Percentiles rank a stretch among this genome's conserved stretches.
phyloP scores from a whole-genome alignment of 2,329 filamentous ascomycete genomes.

The Byssochlamys sp. region DNA sequence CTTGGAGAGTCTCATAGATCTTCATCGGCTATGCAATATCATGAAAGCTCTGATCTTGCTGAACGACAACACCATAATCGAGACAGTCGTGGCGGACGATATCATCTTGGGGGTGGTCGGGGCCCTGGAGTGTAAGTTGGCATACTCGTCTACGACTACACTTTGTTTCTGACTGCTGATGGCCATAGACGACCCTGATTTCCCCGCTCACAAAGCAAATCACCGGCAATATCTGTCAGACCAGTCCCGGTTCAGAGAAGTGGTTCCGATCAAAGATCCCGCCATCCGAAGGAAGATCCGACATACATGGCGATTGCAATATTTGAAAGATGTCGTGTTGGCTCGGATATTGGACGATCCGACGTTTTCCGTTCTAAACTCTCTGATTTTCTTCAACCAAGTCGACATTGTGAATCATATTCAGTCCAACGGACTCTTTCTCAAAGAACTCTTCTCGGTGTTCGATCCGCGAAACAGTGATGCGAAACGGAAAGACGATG shows the following conservation, averaged over 20 bases:
- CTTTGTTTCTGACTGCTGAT: slow-evolving; percentile 26
- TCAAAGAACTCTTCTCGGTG: slow-evolving; percentile 78
- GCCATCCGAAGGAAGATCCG: slow-evolving; percentile 82
- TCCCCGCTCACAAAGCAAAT: slow-evolving; percentile 93
- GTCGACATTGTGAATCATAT: slow-evolving; percentile 94
- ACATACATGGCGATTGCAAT: slow-evolving; percentile 88
- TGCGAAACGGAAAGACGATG: slow-evolving; percentile 74
- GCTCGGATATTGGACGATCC: slow-evolving; percentile 93
- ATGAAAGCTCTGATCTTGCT: slow-evolving; percentile 93
- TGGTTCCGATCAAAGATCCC: slow-evolving; percentile 80
- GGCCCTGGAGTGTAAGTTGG: slow-evolving; percentile 66
- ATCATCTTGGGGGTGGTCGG: slow-evolving; percentile 87
- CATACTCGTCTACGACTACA: background rate
- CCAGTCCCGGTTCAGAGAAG: slow-evolving; percentile 86
- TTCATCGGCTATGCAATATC: slow-evolving; percentile 91
- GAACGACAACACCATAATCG: slow-evolving; percentile 90
- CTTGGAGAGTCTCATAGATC: slow-evolving; percentile 71
- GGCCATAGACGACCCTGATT: slow-evolving; percentile 73
- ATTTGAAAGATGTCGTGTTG: slow-evolving; percentile 95
- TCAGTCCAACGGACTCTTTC: slow-evolving; percentile 67
- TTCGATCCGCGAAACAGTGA: slow-evolving; percentile 59
- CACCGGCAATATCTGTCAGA: slow-evolving; percentile 87
- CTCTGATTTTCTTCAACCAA: slow-evolving; percentile 97
- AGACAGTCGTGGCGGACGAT: slow-evolving; percentile 81
- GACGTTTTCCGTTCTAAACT: slow-evolving; percentile 94